A percentile compares a stretch with the other conserved stretches of the same genome.
Evolutionary conservation across 345 rosid species (phyloP).

Genomic region (Eucalyptus leucophloia): DNA sequence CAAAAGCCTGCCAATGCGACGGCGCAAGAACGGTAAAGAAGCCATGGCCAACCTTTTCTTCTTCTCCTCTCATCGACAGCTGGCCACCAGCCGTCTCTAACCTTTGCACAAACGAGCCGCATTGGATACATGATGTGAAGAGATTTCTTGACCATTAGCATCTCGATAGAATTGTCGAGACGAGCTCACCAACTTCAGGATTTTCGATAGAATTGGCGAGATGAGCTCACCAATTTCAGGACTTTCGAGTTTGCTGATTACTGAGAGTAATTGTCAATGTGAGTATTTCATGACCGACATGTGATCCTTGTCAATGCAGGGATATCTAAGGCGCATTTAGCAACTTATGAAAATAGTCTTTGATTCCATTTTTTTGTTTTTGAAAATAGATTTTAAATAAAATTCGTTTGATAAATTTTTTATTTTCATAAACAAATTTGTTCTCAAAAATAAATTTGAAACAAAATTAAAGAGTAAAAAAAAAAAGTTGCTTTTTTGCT

Average conservation of each 20-base stretch:
- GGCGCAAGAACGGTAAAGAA: neutral
- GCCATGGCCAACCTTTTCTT: neutral
- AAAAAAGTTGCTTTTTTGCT: too few relatives aligned
- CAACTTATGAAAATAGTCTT: too few relatives aligned
- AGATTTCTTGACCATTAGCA: neutral
- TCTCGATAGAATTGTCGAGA: fast-evolving
- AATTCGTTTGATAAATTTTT: fast-evolving
- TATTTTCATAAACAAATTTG: fast-evolving
- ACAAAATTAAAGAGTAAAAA: fast-evolving
- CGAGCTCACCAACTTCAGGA: fast-evolving
- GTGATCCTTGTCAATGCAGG: fast-evolving
- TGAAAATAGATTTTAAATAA: fast-evolving
- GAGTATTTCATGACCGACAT: neutral
- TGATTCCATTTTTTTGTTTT: fast-evolving
- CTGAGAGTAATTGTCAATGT: fast-evolving
- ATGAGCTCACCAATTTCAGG: fast-evolving
- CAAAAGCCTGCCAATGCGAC: neutral
- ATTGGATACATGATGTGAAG: fast-evolving
- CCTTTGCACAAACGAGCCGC: too few relatives aligned
- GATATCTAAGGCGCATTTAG: fast-evolving
- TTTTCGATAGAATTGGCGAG: fast-evolving
- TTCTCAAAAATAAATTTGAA: fast-evolving
- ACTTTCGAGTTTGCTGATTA: neutral
- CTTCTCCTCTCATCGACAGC: neutral
- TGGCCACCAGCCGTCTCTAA: neutral